phyloP scores from a whole-genome alignment of 345 rosid species.

The Corchorus capsularis region DNA sequence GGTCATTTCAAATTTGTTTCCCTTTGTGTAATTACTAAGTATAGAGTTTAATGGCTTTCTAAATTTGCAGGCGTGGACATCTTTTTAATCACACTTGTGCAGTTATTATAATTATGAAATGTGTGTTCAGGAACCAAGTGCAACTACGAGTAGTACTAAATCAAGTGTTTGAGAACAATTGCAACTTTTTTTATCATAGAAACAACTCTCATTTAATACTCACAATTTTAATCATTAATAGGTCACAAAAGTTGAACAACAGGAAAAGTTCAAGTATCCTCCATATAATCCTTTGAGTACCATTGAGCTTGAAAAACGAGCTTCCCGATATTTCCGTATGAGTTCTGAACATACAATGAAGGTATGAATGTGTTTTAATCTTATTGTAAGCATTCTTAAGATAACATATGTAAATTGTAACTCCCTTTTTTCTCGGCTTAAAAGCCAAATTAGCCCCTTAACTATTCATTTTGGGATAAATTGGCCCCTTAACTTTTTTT shows the following conservation, averaged over 20 bases:
- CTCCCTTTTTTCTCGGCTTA: too few species aligned
- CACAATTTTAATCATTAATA: conserved; percentile 26
- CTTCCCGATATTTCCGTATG: conserved; percentile 90
- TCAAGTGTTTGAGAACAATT: conserved; percentile 16
- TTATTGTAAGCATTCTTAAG: neutral
- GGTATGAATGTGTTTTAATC: conserved; percentile 36
- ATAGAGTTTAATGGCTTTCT: conserved; percentile 18
- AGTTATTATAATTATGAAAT: conserved; percentile 81
- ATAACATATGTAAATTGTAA: too few species aligned
- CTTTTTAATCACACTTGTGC: conserved; percentile 84
- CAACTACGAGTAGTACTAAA: conserved; percentile 59
- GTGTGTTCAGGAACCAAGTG: conserved; percentile 88
- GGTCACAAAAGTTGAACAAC: conserved; percentile 82
- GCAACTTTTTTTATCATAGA: conserved; percentile 16
- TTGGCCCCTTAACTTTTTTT: too few species aligned
- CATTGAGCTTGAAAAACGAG: conserved; percentile 94
- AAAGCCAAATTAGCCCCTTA: too few species aligned
- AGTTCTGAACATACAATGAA: conserved; percentile 98
- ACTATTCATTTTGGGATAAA: too few species aligned
- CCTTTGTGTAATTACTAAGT: conserved; percentile 5
- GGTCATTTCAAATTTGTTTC: conserved; percentile 22
- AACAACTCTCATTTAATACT: conserved; percentile 19
- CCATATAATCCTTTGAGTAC: conserved; percentile 96
- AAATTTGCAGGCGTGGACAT: conserved; percentile 83
- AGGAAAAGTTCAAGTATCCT: conserved; percentile 81